Evolutionary conservation across 148 eudicot genomes (phyloP), one percentile per base, ranked within the genome.

Genomic region (Rhododendron ovatum): DNA sequence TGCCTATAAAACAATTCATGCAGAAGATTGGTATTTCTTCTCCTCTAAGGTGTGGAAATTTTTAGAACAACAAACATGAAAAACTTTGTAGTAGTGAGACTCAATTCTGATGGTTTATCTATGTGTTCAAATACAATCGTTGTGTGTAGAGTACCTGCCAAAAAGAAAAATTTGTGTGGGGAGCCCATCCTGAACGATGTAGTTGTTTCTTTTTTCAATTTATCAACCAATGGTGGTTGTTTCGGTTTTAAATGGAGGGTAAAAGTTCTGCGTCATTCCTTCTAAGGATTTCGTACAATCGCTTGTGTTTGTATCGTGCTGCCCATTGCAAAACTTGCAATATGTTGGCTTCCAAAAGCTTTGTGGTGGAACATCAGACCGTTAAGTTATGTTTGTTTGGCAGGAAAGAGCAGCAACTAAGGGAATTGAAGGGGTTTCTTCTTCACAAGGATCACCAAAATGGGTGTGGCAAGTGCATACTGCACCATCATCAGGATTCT

Each of bases 401-500:
- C 88, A 88, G 90, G 91, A 84, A 82, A 80, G 87, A 85, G 51
- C 82, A 33, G 55, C 79, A 22, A 86, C 84, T 5, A 83, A 59
- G 33, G 84, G 80, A 82, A 85, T 83, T 80, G 87, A 80, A 81
- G 85, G 69, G 43, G 87, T 80, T 50, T 83, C 87, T 26, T 87
- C 87, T 26, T 69, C 75, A 45, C 85, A 53, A 48, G 81, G 87
- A 30, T 83, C 85, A 22, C 88, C 83, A 47, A 84, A 88, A 45
- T 87, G 89, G 91, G 87, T 82, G 71, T 86, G 92, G 93, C 90
- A 89, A 83, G 81, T 88, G 87, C 88, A 89, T 74, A 17, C 82
- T 28, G 92, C 90, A 85, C 90, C 90, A 89, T 93, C 91, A 88
- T 88, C 88, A 90, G 92, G 92, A 89, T 93, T 93, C 95, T 82